phyloP scores from a whole-genome alignment of 768 basidiomycete species.

The Russula emetica region DNA sequence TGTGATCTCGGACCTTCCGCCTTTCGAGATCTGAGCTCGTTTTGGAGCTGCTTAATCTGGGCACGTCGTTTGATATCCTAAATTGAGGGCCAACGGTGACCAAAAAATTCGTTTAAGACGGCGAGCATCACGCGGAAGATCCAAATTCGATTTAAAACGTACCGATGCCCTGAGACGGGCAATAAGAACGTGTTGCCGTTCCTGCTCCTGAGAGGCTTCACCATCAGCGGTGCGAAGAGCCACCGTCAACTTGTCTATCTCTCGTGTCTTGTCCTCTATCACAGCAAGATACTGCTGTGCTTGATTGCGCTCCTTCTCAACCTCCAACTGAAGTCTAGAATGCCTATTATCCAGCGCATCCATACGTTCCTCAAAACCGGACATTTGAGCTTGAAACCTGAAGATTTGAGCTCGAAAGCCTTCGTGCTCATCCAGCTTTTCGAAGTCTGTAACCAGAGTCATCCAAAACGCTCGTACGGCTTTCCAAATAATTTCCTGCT shows the following conservation, averaged over 20 bases:
- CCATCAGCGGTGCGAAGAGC: background rate
- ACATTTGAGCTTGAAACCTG: background rate
- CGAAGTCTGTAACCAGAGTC: background rate
- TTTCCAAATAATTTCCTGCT: slow-evolving; percentile 19
- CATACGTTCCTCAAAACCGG: background rate
- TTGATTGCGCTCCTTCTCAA: background rate
- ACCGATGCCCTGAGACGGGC: slow-evolving; percentile 17
- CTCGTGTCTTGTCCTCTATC: background rate
- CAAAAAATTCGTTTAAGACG: background rate
- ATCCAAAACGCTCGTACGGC: slow-evolving; percentile 22
- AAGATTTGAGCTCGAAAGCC: background rate
- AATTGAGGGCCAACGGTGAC: background rate
- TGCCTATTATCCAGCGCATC: background rate
- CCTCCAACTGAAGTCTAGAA: background rate
- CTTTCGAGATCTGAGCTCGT: slow-evolving; percentile 2
- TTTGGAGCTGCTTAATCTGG: slow-evolving; percentile 20
- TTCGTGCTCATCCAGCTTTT: background rate
- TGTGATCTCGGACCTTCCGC: background rate
- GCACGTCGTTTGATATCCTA: slow-evolving; percentile 17
- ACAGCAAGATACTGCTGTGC: background rate
- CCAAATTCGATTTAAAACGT: background rate
- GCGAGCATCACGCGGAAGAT: background rate
- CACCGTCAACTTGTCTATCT: slow-evolving; percentile 1
- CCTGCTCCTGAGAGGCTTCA: background rate
- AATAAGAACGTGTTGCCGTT: background rate